Conservation (phyloP, 1,284 basidiomycete genomes). For the Trametes hirsuta region DNA sequence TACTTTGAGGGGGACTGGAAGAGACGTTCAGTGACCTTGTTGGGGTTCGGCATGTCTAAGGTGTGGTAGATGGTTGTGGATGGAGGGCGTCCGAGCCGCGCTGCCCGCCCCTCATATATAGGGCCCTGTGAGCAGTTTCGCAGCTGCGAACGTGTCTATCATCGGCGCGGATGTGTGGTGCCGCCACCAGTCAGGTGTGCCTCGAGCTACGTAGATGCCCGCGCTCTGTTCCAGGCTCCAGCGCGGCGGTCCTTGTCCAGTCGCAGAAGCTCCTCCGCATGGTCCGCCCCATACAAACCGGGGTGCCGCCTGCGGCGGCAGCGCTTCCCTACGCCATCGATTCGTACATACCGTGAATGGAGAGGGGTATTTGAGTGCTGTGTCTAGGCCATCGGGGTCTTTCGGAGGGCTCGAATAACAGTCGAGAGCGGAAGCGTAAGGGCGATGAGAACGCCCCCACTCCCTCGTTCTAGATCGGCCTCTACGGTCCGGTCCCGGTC, state of each 20-base stretch:
- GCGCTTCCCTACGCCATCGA: background rate
- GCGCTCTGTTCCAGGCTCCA: background rate
- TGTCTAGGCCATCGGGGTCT: background rate
- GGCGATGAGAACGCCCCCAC: background rate
- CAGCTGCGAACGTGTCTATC: constrained; percentile 4
- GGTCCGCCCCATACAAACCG: background rate
- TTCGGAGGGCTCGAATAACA: background rate
- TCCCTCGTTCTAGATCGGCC: background rate
- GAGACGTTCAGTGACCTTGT: constrained; percentile 36
- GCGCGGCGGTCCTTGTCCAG: background rate
- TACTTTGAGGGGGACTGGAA: constrained; percentile 43
- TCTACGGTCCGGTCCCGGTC: background rate
- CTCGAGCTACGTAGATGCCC: background rate
- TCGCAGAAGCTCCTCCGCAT: background rate
- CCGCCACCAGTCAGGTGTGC: background rate
- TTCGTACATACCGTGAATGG: too few species aligned
- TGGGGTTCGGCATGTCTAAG: constrained; percentile 35
- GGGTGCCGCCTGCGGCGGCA: background rate
- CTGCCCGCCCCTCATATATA: background rate
- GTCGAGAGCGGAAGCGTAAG: constrained; percentile 8
- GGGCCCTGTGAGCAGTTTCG: background rate
- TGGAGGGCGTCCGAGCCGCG: background rate
- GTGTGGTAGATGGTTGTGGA: constrained; percentile 3
- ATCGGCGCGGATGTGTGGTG: background rate
- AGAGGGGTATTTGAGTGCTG: background rate